These are phyloP conservation scores for Rhodocollybia butyracea DNA, from an alignment of 768 basidiomycete genomes.

Conservation along the genomic window DNA sequence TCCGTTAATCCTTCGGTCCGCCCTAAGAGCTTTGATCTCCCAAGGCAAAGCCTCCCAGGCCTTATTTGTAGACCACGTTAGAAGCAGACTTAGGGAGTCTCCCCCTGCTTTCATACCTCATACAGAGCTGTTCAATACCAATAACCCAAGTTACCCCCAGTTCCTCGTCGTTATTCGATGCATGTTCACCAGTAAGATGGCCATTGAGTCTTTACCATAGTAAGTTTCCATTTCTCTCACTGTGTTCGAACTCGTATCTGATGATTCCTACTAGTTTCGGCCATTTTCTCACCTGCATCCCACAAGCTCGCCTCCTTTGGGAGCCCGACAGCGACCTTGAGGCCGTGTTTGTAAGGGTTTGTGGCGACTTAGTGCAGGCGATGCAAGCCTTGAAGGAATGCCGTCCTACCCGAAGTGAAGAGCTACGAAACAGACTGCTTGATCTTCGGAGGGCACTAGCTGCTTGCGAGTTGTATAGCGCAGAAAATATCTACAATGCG, in stretches of 20 bases:
- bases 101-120: background rate
- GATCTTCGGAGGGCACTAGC: slow-evolving; percentile 1
- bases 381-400: slow-evolving; percentile 12
- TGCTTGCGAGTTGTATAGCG: slow-evolving; percentile 8
- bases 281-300: background rate
- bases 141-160: background rate
- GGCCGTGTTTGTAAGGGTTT: background rate
- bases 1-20: slow-evolving; percentile 1
- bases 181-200: slow-evolving; percentile 7
- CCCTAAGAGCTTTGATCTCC: slow-evolving; percentile 3
- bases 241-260: background rate
- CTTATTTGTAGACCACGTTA: slow-evolving; percentile 7
- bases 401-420: slow-evolving; percentile 1
- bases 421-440: slow-evolving; percentile 8
- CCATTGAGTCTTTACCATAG: slow-evolving; percentile 7
- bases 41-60: background rate
- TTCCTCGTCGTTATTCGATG: slow-evolving; percentile 3
- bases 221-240: background rate
- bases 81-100: background rate
- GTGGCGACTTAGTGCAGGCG: slow-evolving; percentile 6
- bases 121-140: slow-evolving; percentile 1
- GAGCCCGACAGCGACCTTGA: background rate
- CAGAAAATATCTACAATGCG: too few relatives aligned
- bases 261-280: background rate
- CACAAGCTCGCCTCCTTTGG: background rate